Evolutionary conservation across 2,329 filamentous ascomycete species (phyloP).

Genomic region (Colletotrichum caudatum): DNA sequence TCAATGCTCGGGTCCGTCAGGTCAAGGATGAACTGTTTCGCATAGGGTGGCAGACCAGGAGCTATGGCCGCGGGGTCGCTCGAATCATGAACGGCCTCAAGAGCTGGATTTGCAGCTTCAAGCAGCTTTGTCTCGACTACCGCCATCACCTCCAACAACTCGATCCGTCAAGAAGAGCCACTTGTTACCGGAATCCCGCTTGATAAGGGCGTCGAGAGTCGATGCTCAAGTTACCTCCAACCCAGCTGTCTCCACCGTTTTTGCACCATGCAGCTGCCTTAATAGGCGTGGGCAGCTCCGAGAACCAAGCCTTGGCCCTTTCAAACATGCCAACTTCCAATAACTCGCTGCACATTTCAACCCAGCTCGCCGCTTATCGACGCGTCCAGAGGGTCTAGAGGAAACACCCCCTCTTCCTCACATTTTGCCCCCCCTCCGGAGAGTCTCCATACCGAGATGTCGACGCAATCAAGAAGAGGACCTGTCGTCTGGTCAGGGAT

Average conservation of each 20-base stretch:
- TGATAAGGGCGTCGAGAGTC: background rate
- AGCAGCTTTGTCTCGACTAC: background rate
- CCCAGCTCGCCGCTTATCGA: background rate
- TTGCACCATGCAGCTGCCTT: background rate
- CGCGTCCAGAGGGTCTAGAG: background rate
- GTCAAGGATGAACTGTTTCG: slow-evolving; percentile 7
- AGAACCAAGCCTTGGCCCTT: slow-evolving; percentile 13
- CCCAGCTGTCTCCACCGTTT: background rate
- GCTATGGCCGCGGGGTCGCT: slow-evolving; percentile 8
- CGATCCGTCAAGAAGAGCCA: background rate
- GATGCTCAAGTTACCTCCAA: background rate
- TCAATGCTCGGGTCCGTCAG: background rate
- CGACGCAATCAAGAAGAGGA: slow-evolving; percentile 20
- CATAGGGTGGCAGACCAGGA: background rate
- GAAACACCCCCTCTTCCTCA: background rate
- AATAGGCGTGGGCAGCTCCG: background rate
- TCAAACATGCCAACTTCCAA: slow-evolving; percentile 17
- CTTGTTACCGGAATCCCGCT: background rate
- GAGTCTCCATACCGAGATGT: background rate
- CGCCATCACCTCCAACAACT: background rate
- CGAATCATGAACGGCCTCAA: slow-evolving; percentile 12
- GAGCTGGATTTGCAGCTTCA: background rate
- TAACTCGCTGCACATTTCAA: background rate
- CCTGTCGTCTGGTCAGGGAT: slow-evolving; percentile 2
- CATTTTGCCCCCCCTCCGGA: background rate